Base-by-base conservation (phyloP, 352 stramenopile species). In the Globisporangium viniferum region DNA sequence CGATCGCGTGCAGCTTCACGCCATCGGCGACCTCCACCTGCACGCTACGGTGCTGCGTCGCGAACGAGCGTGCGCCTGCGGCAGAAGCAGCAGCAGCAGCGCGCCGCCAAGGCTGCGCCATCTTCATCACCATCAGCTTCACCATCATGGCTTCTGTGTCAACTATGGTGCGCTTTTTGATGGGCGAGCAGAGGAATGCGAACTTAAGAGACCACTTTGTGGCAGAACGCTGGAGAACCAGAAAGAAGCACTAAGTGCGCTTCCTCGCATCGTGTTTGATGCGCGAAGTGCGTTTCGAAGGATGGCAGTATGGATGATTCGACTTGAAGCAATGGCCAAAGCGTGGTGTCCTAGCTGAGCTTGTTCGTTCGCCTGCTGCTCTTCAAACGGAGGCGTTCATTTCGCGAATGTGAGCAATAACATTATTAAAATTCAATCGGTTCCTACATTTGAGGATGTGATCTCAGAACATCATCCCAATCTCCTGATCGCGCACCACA, bases 1-100 rank as follows among this genome's bases (percentile, higher is more conserved):
- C 77, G 33, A 91, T 62, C 4, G 80, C 82, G 27, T 84, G 79
- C n/a, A 93, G 80, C 35, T 73, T 66, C 2, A 80, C 71, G 20
- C 70, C 80, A 10, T 75, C 76, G 8, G 64, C 59, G 8, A 86
- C 71, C 5, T 70, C 44, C 18, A 92, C 65, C 24, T 79, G 71
- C 39, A 90, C 71, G 35, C 72, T 79, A 35, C 62, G 70, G 27
- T 73, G 62, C 36, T 73, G 55, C 44, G 55, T 69, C 27, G 46
- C 46, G 31, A 67, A 71, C 59, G 60, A 67, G n/a, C 62, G 56
- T 33, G 56, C 4, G 12, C n/a, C 33, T 15, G 53, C 53, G 15
- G 24, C 14, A 22, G 27, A 5, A 22, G 27, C 31, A 33, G 31
- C 8, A 12, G 31, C 4, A 20, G 29, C 33, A 29, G 56, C 20